Conservation (phyloP, 2,329 filamentous ascomycete genomes). For the Alternaria metachromatica region DNA sequence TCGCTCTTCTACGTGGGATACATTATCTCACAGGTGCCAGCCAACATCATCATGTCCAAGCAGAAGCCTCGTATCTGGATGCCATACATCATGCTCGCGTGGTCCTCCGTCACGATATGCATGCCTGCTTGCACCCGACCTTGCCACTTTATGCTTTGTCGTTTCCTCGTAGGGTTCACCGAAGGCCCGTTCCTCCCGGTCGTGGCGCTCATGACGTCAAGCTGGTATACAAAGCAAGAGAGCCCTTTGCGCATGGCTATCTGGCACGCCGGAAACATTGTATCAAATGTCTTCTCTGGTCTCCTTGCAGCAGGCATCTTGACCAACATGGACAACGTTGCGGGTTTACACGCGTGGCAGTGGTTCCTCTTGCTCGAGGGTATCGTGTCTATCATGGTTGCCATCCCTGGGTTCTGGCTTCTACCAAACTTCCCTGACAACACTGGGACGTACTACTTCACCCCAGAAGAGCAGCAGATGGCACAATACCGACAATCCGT, state of each 20-base stretch:
- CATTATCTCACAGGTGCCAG: slow-evolving; percentile 55
- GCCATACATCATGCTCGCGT: slow-evolving; percentile 51
- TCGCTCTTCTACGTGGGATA: slow-evolving; percentile 57
- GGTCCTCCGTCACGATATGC: slow-evolving; percentile 51
- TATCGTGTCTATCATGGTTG: slow-evolving; percentile 56
- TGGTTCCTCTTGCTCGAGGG: slow-evolving; percentile 63
- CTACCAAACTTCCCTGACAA: slow-evolving; percentile 41
- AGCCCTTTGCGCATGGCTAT: slow-evolving; percentile 54
- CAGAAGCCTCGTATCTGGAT: slow-evolving; percentile 43
- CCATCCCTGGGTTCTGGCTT: slow-evolving; percentile 44
- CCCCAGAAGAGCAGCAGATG: slow-evolving; percentile 20
- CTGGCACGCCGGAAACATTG: slow-evolving; percentile 56
- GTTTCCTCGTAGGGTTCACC: slow-evolving; percentile 49
- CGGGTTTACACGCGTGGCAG: slow-evolving; percentile 47
- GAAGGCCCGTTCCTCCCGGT: slow-evolving; percentile 51
- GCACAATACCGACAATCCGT: slow-evolving; percentile 31
- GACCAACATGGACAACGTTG: slow-evolving; percentile 53
- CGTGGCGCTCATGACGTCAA: slow-evolving; percentile 48
- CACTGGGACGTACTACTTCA: slow-evolving; percentile 17
- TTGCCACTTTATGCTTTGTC: slow-evolving; percentile 45
- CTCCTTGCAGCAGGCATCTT: slow-evolving; percentile 57
- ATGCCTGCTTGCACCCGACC: slow-evolving; percentile 50
- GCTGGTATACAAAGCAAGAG: slow-evolving; percentile 58
- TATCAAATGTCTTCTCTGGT: slow-evolving; percentile 56
- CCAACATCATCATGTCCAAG: slow-evolving; percentile 55